Evolutionary conservation across 257 asterid genomes (phyloP), one percentile per base, ranked within the genome.

Genomic region (Capsicum baccatum): DNA sequence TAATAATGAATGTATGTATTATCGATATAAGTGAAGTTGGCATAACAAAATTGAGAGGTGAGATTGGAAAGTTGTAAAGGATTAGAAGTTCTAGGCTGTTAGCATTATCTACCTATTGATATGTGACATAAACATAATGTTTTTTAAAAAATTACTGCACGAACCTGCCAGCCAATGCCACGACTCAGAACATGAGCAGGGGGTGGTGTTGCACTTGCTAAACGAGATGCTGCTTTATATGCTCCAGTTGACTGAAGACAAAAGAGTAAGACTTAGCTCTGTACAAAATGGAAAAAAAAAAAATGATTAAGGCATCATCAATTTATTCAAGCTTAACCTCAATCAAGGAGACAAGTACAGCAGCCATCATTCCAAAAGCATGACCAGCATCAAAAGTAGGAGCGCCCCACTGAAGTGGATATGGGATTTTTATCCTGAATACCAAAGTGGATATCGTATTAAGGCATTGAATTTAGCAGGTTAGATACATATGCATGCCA

Each of bases 181-280:
- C 98, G 98, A 91, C 99, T 96, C 80, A 96, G 97, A 85, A 96
- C 98, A 80, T 96, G 98, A 85, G 99, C 97, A 58, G 98, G 98
- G 88, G 99, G 99, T 4, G 97, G 98, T 35, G 99, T 96, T 50
- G 99, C 98, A 79, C 99, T 96, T 59, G 98, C 98, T 83, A 96
- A 87, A 86, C 98, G 98, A 83, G 99, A 90, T 59, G 99, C 98
- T 9, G 98, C 97, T 89, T 96, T 96, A 42, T 93, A 96, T 42
- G 98, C 97, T 88, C 98, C 99, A 63, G 99, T 94, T 83, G 99
- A 96, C 99, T 96, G 94, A 39, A 82, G 76, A 57, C 16, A 71
- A 64, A 82, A 76, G 81, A 76, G 81, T 54, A 54, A 76, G 16
- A 21, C 81, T 76, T 33, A 54, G 48, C 9, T 35, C 21, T 26